Percentiles rank a stretch among this genome's conserved stretches.
phyloP scores from a whole-genome alignment of 2,329 filamentous ascomycete genomes.

The Exophiala calicioides region DNA sequence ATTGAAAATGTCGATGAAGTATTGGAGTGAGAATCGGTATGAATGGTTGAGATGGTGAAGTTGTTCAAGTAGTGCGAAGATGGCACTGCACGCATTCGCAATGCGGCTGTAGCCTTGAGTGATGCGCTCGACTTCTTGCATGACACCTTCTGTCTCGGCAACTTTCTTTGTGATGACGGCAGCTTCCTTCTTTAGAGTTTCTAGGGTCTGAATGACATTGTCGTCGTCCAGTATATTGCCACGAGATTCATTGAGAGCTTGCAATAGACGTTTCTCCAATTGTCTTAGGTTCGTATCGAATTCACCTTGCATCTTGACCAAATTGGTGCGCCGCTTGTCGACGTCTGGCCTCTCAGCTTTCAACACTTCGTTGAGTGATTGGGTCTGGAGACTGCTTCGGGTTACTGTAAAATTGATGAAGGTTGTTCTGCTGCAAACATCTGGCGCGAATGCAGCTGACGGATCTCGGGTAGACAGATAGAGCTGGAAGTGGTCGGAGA shows the following conservation, averaged over 20 bases:
- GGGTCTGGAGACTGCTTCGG: slow-evolving; percentile 96
- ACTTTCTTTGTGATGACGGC: slow-evolving; percentile 96
- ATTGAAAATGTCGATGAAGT: slow-evolving; percentile 97
- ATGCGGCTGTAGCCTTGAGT: slow-evolving; percentile 93
- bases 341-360: slow-evolving; percentile 97
- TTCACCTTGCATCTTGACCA: slow-evolving; percentile 98
- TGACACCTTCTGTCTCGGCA: slow-evolving; percentile 92
- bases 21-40: slow-evolving; percentile 98
- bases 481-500: slow-evolving; percentile 90
- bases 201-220: slow-evolving; percentile 94
- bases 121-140: slow-evolving; percentile 96
- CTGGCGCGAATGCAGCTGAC: slow-evolving; percentile 90
- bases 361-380: slow-evolving; percentile 94
- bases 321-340: slow-evolving; percentile 90
- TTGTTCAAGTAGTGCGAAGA: slow-evolving; percentile 95
- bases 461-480: slow-evolving; percentile 95
- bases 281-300: slow-evolving; percentile 98
- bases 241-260: slow-evolving; percentile 94
- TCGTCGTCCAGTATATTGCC: slow-evolving; percentile 98
- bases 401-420: slow-evolving; percentile 99
- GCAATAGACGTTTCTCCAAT: slow-evolving; percentile 88
- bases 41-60: slow-evolving; percentile 98
- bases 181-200: slow-evolving; percentile 96
- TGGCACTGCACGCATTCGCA: slow-evolving; percentile 91
- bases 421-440: slow-evolving; percentile 96